Evolutionary conservation across 2,329 filamentous ascomycete species (phyloP).

Genomic region (Epichloe scottii): DNA sequence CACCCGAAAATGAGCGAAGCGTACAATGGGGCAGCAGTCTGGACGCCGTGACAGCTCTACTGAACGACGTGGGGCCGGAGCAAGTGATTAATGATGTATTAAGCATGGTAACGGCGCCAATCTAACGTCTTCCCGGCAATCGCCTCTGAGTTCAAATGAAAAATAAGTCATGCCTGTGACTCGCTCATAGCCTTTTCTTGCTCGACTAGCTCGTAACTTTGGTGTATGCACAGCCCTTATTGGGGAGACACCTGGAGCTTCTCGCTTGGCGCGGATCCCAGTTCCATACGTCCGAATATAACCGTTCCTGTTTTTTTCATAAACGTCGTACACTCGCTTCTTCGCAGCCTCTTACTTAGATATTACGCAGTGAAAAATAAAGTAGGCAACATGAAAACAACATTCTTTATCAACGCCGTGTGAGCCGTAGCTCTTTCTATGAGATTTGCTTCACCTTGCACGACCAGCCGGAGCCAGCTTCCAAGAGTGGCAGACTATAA

Average conservation of each 20-base stretch:
- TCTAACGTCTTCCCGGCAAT: background rate
- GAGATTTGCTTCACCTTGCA: slow-evolving; percentile 72
- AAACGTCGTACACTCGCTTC: background rate
- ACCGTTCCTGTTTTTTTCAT: background rate
- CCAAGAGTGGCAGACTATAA: slow-evolving; percentile 66
- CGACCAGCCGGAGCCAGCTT: slow-evolving; percentile 74
- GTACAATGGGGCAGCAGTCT: slow-evolving; percentile 85
- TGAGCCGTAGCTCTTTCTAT: slow-evolving; percentile 21
- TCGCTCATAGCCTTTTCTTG: background rate
- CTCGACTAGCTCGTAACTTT: background rate
- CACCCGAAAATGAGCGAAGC: slow-evolving; percentile 64
- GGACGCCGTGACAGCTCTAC: slow-evolving; percentile 51
- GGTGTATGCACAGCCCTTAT: background rate
- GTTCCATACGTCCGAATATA: no score
- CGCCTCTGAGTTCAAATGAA: background rate
- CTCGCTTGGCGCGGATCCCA: no score
- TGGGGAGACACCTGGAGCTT: no score
- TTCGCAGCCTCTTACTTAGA: no score
- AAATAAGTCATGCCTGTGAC: background rate
- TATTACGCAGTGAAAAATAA: background rate
- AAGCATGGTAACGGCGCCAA: slow-evolving; percentile 34
- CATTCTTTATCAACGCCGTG: background rate
- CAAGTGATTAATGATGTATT: slow-evolving; percentile 55
- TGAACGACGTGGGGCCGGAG: slow-evolving; percentile 50
- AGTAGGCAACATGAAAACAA: no score